These are phyloP conservation scores for Citrus medica DNA, from an alignment of 345 rosid species.

Conservation along the genomic window DNA sequence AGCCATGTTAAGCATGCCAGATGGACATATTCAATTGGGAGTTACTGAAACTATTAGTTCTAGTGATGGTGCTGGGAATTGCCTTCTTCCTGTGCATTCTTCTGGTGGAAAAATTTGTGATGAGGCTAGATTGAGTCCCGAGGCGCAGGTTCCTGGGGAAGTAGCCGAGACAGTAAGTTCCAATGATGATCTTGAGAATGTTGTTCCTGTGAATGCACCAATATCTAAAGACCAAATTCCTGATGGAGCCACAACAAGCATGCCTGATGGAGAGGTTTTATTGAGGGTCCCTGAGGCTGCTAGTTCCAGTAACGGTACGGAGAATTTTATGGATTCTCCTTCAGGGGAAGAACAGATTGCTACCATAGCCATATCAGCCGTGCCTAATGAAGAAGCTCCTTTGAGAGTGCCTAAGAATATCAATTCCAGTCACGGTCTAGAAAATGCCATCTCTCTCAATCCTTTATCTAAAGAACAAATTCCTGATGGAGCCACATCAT, in stretches of 20 bases:
- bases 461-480: constrained; percentile 19
- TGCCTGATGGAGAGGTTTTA: constrained; percentile 20
- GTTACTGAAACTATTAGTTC: constrained; percentile 13
- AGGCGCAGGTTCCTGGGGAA: constrained; percentile 4
- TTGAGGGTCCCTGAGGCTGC: constrained; percentile 16
- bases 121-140: constrained; percentile 10
- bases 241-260: constrained; percentile 5
- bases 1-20: constrained; percentile 15
- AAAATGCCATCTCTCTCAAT: constrained; percentile 23
- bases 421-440: neutral
- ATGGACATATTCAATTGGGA: neutral
- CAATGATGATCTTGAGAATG: constrained; percentile 18
- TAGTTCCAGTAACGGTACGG: constrained; percentile 15
- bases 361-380: neutral
- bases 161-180: constrained; percentile 15
- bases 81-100: constrained; percentile 7
- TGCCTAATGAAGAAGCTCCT: constrained; percentile 23
- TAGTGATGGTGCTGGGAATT: constrained; percentile 2
- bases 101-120: constrained; percentile 20
- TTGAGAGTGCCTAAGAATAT: constrained; percentile 12
- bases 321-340: constrained; percentile 12
- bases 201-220: constrained; percentile 16
- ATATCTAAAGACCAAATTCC: constrained; percentile 5
- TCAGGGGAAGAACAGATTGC: constrained; percentile 16
- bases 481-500: constrained; percentile 6